Conservation (phyloP, 2,329 filamentous ascomycete species). For the Claviceps monticola region DNA sequence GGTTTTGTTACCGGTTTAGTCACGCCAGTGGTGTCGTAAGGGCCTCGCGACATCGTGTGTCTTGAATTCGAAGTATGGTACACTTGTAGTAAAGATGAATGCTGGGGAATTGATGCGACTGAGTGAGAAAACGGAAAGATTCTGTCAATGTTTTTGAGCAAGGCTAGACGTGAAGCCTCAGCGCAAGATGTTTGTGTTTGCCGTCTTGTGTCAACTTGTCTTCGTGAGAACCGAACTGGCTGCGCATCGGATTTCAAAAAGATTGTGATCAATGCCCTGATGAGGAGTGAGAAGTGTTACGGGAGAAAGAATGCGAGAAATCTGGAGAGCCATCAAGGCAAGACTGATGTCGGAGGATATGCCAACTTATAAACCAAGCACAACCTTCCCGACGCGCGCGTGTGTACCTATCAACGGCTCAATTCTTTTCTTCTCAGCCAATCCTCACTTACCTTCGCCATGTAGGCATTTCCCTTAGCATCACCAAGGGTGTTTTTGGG, state of each 20-base stretch:
- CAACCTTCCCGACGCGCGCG: background rate
- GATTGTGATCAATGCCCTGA: background rate
- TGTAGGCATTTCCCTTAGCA: background rate
- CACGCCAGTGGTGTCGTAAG: slow-evolving; percentile 25
- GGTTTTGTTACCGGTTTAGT: slow-evolving; percentile 23
- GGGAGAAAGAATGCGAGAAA: background rate
- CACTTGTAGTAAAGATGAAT: background rate
- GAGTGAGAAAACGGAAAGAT: background rate
- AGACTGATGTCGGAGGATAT: slow-evolving; percentile 6
- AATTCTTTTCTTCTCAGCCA: slow-evolving; percentile 1
- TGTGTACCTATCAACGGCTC: slow-evolving; percentile 3
- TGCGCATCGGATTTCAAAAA: no score
- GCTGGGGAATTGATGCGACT: background rate
- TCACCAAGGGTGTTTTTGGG: background rate
- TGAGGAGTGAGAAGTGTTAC: background rate
- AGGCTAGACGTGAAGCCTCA: background rate
- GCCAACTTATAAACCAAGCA: slow-evolving; percentile 10
- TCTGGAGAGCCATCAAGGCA: background rate
- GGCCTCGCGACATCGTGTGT: slow-evolving; percentile 20
- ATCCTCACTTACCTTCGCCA: background rate
- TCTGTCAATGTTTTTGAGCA: background rate
- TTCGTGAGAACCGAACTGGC: background rate
- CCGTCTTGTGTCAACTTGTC: background rate
- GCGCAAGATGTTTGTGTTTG: background rate
- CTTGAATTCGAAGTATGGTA: background rate